Base-by-base conservation (phyloP, 2,329 filamentous ascomycete genomes). In the Pyricularia grisea region DNA sequence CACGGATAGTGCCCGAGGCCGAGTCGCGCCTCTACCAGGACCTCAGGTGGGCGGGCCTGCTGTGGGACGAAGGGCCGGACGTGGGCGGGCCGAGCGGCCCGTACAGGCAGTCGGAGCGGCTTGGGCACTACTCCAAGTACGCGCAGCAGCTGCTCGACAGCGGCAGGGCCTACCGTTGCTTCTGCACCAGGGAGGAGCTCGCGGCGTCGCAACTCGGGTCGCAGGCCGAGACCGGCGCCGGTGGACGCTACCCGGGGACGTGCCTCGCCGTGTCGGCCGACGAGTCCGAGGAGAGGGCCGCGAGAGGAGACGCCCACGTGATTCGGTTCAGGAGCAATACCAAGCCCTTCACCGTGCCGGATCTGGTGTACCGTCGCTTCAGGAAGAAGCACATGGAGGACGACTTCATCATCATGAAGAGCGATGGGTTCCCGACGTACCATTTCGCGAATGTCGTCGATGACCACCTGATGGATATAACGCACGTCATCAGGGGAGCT, bases 361-460 rank as follows among this genome's bases (percentile, higher is more conserved):
- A 99, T 76, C 79, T 94, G 50, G 89, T 98, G 11, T 97, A 96
- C 75, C 92, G 92, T 50, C 77, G 79, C 12, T 88, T 90, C 72
- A 80, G 84, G 79, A 84, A 85, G 76, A 79, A 81, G 74, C 76
- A 84, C 72, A 72, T 80, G 67, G 79, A 89, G 77, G 92, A 95
- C 73, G 94, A 98, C 75, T 94, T 93, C 25, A 92, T 99, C 71
- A 83, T 99, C 60, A 82, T 97, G 70, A 99, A 99, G 78, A 90
- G 89, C 0, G 95, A 99, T 76, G 94, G 93, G 0, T 91, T 91
- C 72, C 95, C 95, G 0, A 99, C 96, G 0, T 99, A 99, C 76
- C 95, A 99, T 78, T 90, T 99, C 71, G 95, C 95, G 4, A 99
- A 98, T 75, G 94, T 99, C 10, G 90, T 99, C 4, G 95, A 99